phyloP scores from a whole-genome alignment of 148 eudicot species.

The Suaeda aralocaspica region DNA sequence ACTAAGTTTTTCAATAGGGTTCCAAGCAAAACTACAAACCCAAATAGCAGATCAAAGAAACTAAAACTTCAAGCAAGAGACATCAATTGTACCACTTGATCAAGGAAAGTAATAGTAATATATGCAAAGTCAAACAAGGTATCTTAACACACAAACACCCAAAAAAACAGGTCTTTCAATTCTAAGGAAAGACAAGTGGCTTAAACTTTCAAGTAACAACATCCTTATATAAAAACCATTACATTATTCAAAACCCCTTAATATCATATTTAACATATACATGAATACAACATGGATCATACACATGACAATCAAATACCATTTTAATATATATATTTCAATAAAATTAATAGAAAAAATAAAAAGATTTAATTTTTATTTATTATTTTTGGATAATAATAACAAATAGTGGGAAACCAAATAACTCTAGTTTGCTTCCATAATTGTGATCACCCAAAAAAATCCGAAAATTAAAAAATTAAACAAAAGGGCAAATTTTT shows the following conservation, averaged over 20 bases:
- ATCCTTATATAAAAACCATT: background rate
- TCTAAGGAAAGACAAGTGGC: conserved; percentile 21
- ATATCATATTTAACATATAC: background rate
- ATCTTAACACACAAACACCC: conserved; percentile 30
- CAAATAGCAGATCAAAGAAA: conserved; percentile 13
- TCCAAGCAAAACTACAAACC: background rate
- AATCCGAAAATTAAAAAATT: background rate
- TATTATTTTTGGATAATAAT: background rate
- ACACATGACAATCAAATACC: background rate
- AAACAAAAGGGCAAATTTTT: background rate
- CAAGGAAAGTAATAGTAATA: conserved; percentile 10
- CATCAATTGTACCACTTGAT: conserved; percentile 14
- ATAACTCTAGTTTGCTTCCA: background rate
- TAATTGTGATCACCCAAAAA: background rate
- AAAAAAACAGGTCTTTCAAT: conserved; percentile 17
- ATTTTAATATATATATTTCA: background rate
- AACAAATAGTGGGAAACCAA: background rate
- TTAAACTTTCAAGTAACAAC: conserved; percentile 5
- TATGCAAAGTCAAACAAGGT: conserved; percentile 29
- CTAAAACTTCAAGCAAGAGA: conserved; percentile 24
- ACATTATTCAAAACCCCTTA: background rate
- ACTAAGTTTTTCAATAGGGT: background rate
- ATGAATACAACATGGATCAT: conserved; percentile 18
- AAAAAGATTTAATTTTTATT: background rate
- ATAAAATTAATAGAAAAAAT: background rate